Percentiles rank a stretch among this genome's conserved stretches.
Conservation (phyloP, 1,284 basidiomycete genomes). For the Stereum hirsutum region DNA sequence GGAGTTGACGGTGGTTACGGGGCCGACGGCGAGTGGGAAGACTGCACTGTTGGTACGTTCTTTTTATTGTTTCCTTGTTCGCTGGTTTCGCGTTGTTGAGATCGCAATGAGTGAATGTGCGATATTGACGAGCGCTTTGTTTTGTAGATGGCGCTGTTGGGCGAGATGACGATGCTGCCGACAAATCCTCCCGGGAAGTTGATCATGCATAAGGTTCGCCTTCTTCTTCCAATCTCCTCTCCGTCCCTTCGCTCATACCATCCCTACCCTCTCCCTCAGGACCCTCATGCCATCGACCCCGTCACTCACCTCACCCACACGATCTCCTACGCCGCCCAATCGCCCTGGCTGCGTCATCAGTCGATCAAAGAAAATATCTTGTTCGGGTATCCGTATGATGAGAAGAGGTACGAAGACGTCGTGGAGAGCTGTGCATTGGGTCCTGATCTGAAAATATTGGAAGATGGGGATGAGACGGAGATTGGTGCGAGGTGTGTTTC, state of each 20-base stretch:
- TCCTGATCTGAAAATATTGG: conserved; percentile 46
- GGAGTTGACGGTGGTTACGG: conserved; percentile 53
- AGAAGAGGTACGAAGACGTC: conserved; percentile 55
- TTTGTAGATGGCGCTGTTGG: conserved; percentile 52
- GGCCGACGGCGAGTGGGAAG: conserved; percentile 77
- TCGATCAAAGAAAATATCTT: conserved; percentile 66
- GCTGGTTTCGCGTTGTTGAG: conserved; percentile 1
- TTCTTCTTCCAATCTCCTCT: no score
- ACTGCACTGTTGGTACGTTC: conserved; percentile 56
- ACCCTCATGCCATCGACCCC: conserved; percentile 60
- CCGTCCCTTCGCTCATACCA: no score
- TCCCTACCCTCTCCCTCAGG: no score
- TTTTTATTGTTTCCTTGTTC: conserved; percentile 1
- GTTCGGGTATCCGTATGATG: conserved; percentile 59
- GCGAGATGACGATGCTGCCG: conserved; percentile 47
- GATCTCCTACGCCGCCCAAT: conserved; percentile 80
- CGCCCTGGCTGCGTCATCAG: conserved; percentile 73
- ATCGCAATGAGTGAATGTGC: no score
- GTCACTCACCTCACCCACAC: conserved; percentile 58
- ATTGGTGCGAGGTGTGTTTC: conserved; percentile 23
- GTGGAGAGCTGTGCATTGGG: conserved; percentile 65
- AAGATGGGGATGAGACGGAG: conserved; percentile 30
- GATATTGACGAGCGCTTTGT: no score
- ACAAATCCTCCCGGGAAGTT: no score
- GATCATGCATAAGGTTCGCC: no score